These are phyloP conservation scores for Solanum microdontum DNA, from an alignment of 257 asterid species.

Conservation along the genomic window DNA sequence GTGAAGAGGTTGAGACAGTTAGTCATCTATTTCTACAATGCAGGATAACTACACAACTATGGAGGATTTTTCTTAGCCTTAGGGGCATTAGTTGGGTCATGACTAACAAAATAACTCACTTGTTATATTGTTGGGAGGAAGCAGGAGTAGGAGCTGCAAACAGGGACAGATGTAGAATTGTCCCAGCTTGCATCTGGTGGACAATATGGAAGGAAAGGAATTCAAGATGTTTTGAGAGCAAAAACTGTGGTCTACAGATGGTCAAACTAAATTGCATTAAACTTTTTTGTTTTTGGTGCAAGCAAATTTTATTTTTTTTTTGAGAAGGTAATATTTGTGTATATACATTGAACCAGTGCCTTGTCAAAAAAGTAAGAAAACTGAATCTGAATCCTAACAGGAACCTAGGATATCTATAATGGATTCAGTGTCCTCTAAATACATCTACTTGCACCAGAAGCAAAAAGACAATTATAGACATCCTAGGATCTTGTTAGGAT, in stretches of 20 bases:
- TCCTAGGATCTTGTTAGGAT: too few species aligned
- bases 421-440: too few species aligned
- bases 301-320: too few species aligned
- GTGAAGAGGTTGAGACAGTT: neutral
- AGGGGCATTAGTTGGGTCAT: neutral
- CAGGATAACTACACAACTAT: neutral
- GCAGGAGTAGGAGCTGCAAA: neutral
- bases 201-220: neutral
- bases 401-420: too few species aligned
- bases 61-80: neutral
- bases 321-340: too few species aligned
- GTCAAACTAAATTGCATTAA: neutral
- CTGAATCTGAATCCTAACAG: too few species aligned
- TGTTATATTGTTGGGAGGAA: neutral
- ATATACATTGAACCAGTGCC: too few species aligned
- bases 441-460: too few species aligned
- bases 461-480: too few species aligned
- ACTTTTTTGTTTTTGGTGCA: too few species aligned
- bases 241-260: neutral
- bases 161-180: neutral
- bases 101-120: neutral
- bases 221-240: neutral
- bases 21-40: neutral
- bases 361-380: too few species aligned
- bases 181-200: neutral